Evolutionary conservation across 345 rosid species (phyloP).

Genomic region (Pistacia atlantica): DNA sequence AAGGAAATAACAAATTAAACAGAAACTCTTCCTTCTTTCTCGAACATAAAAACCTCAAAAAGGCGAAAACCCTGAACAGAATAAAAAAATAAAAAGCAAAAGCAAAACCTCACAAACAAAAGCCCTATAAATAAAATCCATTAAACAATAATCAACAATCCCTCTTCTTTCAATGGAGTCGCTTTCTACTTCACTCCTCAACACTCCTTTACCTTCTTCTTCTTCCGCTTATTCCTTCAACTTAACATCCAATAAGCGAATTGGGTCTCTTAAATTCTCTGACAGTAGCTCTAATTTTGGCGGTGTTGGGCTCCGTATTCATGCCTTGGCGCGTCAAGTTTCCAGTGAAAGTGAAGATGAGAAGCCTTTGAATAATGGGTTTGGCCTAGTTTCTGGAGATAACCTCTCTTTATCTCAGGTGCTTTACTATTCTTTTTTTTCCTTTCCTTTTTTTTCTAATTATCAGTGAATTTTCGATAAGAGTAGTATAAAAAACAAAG

Average conservation of each 20-base stretch:
- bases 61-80: neutral
- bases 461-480: neutral
- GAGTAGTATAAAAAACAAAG: neutral
- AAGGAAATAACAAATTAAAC: too few relatives aligned
- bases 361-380: conserved; percentile 33
- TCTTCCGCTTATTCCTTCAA: conserved; percentile 35
- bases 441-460: neutral
- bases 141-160: too few relatives aligned
- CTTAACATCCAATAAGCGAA: conserved; percentile 30
- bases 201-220: conserved; percentile 34
- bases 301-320: conserved; percentile 41
- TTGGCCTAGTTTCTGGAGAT: conserved; percentile 45
- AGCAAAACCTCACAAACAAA: neutral
- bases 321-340: conserved; percentile 41
- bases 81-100: too few relatives aligned
- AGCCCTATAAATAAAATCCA: neutral
- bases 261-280: conserved; percentile 46
- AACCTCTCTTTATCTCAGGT: conserved; percentile 58
- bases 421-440: neutral
- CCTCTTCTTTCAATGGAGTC: conserved; percentile 49
- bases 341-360: conserved; percentile 48
- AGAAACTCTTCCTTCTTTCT: too few relatives aligned
- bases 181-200: conserved; percentile 34
- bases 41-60: too few relatives aligned
- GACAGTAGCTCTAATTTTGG: conserved; percentile 23